phyloP scores from a whole-genome alignment of 495 filamentous ascomycete genomes.

The Penicillium argentinense region DNA sequence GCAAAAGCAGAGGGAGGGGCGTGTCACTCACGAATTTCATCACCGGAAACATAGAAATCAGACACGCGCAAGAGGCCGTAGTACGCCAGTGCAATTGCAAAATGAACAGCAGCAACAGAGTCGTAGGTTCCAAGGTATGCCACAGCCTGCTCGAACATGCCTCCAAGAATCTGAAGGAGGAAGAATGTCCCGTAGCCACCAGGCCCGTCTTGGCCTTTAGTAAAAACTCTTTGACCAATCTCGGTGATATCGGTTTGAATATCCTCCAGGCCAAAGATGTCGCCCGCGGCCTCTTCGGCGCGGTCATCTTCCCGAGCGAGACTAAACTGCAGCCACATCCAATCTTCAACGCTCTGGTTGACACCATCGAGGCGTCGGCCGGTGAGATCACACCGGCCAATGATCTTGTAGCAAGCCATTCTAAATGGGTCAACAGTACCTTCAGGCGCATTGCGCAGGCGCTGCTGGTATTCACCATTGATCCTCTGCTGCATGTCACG shows the following conservation, averaged over 20 bases:
- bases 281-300: slow-evolving; percentile 77
- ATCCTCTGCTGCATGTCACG: slow-evolving; percentile 80
- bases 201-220: slow-evolving; percentile 65
- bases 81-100: slow-evolving; percentile 83
- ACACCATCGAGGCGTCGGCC: slow-evolving; percentile 79
- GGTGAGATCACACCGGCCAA: slow-evolving; percentile 87
- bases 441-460: slow-evolving; percentile 77
- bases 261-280: slow-evolving; percentile 85
- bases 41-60: slow-evolving; percentile 64
- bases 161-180: slow-evolving; percentile 82
- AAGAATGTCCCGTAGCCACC: slow-evolving; percentile 88
- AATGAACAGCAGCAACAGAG: slow-evolving; percentile 91
- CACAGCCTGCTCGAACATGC: slow-evolving; percentile 94
- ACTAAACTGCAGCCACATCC: slow-evolving; percentile 95
- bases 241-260: slow-evolving; percentile 80
- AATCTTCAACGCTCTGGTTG: slow-evolving; percentile 82
- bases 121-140: slow-evolving; percentile 85
- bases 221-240: slow-evolving; percentile 87
- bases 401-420: slow-evolving; percentile 96
- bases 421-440: slow-evolving; percentile 90
- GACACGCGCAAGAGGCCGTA: slow-evolving; percentile 89
- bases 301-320: slow-evolving; percentile 86
- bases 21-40: slow-evolving; percentile 65
- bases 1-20: slow-evolving; percentile 3
- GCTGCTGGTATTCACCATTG: slow-evolving; percentile 83